phyloP scores from a whole-genome alignment of 1,139 yeast species.

The Lodderomyces margitis region DNA sequence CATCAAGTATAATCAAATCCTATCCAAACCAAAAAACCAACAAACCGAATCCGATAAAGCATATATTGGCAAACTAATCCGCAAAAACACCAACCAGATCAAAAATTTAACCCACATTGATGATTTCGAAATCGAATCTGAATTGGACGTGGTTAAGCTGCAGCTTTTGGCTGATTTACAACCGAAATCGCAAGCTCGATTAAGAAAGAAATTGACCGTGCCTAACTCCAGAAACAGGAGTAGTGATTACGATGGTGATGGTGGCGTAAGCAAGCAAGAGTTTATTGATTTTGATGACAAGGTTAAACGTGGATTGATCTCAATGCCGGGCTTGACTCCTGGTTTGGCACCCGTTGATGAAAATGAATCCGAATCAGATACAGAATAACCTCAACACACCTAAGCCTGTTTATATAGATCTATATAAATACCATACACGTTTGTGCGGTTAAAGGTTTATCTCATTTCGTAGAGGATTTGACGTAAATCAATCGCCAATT shows the following conservation, averaged over 20 bases:
- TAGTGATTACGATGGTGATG: not conserved
- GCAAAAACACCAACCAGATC: conserved; percentile 47
- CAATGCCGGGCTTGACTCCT: conserved; percentile 78
- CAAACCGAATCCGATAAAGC: conserved; percentile 41
- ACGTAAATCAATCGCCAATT: conserved; percentile 72
- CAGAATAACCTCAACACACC: conserved; percentile 11
- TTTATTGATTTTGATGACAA: conserved; percentile 41
- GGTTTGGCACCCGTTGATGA: conserved; percentile 88
- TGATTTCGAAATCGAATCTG: conserved; percentile 42
- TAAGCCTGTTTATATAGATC: not conserved
- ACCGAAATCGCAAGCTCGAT: conserved; percentile 22
- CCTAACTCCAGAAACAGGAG: conserved; percentile 1
- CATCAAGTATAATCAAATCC: conserved; percentile 52
- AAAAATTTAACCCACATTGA: conserved; percentile 41
- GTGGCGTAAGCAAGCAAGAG: not conserved
- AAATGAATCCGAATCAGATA: conserved; percentile 45
- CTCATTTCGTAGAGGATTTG: conserved; percentile 64
- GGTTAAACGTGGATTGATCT: conserved; percentile 40
- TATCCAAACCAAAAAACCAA: conserved; percentile 20
- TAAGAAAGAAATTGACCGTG: conserved; percentile 24
- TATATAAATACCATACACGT: conserved; percentile 1
- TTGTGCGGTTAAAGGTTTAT: conserved; percentile 12
- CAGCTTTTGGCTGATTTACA: conserved; percentile 33
- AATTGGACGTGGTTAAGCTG: conserved; percentile 41
- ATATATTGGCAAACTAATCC: conserved; percentile 49